phyloP scores from a whole-genome alignment of 31 red algal species.

The Bonnemaisonia californica region DNA sequence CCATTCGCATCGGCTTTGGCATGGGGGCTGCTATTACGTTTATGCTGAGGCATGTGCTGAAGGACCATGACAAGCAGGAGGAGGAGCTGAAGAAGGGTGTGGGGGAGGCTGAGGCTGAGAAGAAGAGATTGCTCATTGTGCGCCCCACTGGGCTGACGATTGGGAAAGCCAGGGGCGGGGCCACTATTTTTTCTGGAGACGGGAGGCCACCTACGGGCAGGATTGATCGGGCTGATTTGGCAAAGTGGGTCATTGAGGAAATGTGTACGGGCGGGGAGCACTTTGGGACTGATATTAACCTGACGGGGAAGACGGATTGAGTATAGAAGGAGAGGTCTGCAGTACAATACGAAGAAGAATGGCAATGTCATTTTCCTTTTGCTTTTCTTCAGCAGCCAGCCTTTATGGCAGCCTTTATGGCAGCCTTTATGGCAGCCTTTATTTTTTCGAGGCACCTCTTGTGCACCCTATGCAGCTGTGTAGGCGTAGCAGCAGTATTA shows the following conservation, averaged over 20 bases:
- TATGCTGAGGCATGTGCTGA: conserved; percentile 1
- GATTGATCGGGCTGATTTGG: not conserved
- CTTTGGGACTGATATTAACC: not conserved
- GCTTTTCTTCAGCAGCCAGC: too few relatives aligned
- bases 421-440: too few relatives aligned
- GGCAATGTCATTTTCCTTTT: too few relatives aligned
- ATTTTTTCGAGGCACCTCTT: too few relatives aligned
- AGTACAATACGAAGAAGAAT: too few relatives aligned
- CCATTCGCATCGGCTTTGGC: conserved; percentile 8
- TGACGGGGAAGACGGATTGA: not conserved
- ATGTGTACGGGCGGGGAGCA: not conserved
- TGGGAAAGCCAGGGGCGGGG: not conserved
- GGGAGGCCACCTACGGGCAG: not conserved
- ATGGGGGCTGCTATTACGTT: not conserved
- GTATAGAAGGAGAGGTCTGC: too few relatives aligned
- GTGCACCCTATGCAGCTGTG: too few relatives aligned
- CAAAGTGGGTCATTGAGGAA: not conserved
- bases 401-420: too few relatives aligned
- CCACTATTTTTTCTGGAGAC: not conserved
- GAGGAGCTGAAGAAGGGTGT: not conserved
- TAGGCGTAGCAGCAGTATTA: too few relatives aligned
- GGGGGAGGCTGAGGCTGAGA: not conserved
- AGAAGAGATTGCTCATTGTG: not conserved
- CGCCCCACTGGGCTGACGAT: not conserved
- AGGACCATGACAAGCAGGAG: conserved; percentile 24